Conservation (phyloP, 805 yeast species). For the Candida boleticola region DNA sequence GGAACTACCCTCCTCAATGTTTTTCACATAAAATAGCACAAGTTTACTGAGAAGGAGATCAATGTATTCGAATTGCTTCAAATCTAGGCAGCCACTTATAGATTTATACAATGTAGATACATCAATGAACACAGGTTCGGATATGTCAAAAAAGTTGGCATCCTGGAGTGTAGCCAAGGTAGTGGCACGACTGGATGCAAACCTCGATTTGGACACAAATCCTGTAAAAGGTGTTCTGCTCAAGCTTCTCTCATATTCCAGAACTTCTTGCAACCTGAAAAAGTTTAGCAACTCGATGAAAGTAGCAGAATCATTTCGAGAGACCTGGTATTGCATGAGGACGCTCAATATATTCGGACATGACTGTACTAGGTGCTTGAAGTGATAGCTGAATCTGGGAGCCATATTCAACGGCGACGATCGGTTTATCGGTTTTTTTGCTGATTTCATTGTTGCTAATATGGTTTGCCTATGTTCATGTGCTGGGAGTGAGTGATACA, state of each 20-base stretch:
- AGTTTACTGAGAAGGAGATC: constrained; percentile 34
- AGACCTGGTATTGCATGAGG: constrained; percentile 24
- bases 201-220: constrained; percentile 27
- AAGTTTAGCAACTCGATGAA: constrained; percentile 26
- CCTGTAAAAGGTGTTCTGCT: constrained; percentile 16
- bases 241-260: constrained; percentile 19
- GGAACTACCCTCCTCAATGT: background rate
- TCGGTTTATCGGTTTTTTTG: background rate
- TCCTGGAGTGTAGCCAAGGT: constrained; percentile 4
- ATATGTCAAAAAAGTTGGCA: constrained; percentile 11
- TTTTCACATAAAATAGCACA: constrained; percentile 20
- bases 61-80: constrained; percentile 24
- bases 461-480: constrained; percentile 19
- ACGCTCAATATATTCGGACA: constrained; percentile 29
- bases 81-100: constrained; percentile 26
- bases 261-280: constrained; percentile 23
- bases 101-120: constrained; percentile 22
- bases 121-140: constrained; percentile 16
- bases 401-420: background rate
- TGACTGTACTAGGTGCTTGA: constrained; percentile 22
- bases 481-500: constrained; percentile 24
- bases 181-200: constrained; percentile 6
- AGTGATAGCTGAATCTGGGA: constrained; percentile 19
- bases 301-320: constrained; percentile 15
- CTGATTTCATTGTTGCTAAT: constrained; percentile 14